These are phyloP conservation scores for Kickxella alabastrina DNA, from an alignment of 192 early-diverging fungal species.

Conservation along the genomic window DNA sequence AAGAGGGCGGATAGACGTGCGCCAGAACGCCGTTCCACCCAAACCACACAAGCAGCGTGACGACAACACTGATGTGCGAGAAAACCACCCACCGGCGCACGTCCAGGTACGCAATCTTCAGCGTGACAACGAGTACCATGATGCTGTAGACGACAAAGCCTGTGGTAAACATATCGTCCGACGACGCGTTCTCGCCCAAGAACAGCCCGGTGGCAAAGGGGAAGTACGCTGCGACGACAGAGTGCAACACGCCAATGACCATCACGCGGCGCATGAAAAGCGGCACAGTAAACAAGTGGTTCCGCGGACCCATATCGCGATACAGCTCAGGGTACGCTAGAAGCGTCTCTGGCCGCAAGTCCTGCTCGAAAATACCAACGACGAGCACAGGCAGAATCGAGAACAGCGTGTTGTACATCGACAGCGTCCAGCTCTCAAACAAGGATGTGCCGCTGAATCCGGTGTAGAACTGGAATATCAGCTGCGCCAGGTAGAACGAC, in stretches of 20 bases:
- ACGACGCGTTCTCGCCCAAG: constrained; percentile 27
- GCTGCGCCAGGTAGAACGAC: constrained; percentile 72
- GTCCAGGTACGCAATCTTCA: constrained; percentile 70
- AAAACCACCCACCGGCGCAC: constrained; percentile 61
- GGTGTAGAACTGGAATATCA: constrained; percentile 70
- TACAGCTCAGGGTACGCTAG: constrained; percentile 71
- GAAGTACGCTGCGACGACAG: constrained; percentile 33
- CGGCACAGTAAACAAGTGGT: constrained; percentile 49
- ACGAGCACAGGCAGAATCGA: constrained; percentile 74
- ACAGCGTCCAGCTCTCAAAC: constrained; percentile 74
- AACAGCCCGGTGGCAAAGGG: constrained; percentile 26
- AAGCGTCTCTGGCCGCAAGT: constrained; percentile 63
- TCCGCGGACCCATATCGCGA: constrained; percentile 48
- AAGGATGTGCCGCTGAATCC: constrained; percentile 72
- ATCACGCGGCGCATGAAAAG: constrained; percentile 48
- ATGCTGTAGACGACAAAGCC: constrained; percentile 58
- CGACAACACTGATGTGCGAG: constrained; percentile 56
- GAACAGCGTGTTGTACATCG: constrained; percentile 81
- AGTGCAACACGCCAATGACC: constrained; percentile 54
- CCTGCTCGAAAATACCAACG: constrained; percentile 80
- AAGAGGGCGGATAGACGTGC: constrained; percentile 54
- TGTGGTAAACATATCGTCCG: constrained; percentile 55
- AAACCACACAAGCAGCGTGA: constrained; percentile 60
- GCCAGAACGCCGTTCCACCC: constrained; percentile 62
- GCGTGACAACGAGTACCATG: constrained; percentile 63